Percentiles rank a stretch among this genome's conserved stretches.
Evolutionary conservation across 257 asterid species (phyloP).

Genomic region (Coffea canephora): DNA sequence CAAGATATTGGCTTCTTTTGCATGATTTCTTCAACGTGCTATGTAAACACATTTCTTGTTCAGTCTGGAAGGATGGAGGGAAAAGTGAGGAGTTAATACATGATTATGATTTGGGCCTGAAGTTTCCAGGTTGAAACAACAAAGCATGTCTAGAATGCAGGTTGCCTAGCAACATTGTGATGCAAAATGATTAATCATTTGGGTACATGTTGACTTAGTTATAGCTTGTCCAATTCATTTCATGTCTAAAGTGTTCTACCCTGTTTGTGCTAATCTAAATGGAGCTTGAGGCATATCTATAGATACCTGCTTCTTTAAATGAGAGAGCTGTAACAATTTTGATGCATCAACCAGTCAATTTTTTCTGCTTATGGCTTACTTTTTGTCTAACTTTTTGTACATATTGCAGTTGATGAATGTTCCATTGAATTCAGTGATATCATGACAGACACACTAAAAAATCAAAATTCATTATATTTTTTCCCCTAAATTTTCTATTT

Average conservation of each 20-base stretch:
- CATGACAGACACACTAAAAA: neutral
- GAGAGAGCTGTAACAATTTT: too few species aligned
- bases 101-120: neutral
- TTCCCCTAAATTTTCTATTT: neutral
- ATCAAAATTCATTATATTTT: neutral
- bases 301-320: neutral
- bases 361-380: too few species aligned
- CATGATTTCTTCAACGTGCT: too few species aligned
- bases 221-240: neutral
- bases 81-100: neutral
- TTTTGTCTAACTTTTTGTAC: too few species aligned
- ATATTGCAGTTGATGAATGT: too few species aligned
- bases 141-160: neutral
- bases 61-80: neutral
- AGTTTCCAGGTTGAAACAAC: neutral
- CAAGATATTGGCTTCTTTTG: neutral
- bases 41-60: neutral
- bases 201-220: neutral
- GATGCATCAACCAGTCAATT: too few species aligned
- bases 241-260: neutral
- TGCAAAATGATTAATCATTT: neutral
- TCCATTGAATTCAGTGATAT: neutral
- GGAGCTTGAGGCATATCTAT: neutral
- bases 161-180: neutral
- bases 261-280: neutral